Percentiles rank a stretch among this genome's conserved stretches.
Conservation (phyloP, 2,329 filamentous ascomycete genomes). For the Fusarium haematococcum region DNA sequence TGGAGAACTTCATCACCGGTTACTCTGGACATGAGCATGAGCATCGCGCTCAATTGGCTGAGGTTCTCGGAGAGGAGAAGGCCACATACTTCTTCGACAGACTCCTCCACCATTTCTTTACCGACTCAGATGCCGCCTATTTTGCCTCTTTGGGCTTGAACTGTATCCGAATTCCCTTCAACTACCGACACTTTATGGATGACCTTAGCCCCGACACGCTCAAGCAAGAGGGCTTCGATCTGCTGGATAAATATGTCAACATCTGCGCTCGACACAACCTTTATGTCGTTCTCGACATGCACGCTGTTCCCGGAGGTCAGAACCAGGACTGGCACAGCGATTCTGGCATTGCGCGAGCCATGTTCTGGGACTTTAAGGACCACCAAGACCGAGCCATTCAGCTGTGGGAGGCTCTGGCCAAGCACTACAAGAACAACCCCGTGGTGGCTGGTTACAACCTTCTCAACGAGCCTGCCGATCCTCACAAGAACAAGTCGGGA, state of each 20-base stretch:
- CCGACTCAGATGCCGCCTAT: conserved; percentile 67
- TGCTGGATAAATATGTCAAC: conserved; percentile 61
- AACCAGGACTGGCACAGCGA: conserved; percentile 63
- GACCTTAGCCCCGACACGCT: conserved; percentile 62
- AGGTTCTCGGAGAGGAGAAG: conserved; percentile 66
- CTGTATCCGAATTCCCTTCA: conserved; percentile 70
- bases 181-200: conserved; percentile 68
- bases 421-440: conserved; percentile 56
- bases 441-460: conserved; percentile 56
- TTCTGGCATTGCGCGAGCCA: conserved; percentile 51
- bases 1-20: conserved; percentile 75
- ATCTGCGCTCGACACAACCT: conserved; percentile 57
- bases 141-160: conserved; percentile 67
- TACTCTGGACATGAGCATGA: conserved; percentile 69
- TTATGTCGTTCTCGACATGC: conserved; percentile 59
- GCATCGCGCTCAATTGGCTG: conserved; percentile 64
- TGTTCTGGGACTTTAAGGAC: conserved; percentile 61
- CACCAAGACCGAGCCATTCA: conserved; percentile 59
- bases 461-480: conserved; percentile 49
- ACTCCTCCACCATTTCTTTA: conserved; percentile 69
- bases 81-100: conserved; percentile 71
- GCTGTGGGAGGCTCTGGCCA: conserved; percentile 57
- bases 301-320: conserved; percentile 59
- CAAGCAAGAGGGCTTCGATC: conserved; percentile 61
- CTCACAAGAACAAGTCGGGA: conserved; percentile 39